Base-by-base conservation (phyloP, 257 asterid species). In the Petunia secreta region DNA sequence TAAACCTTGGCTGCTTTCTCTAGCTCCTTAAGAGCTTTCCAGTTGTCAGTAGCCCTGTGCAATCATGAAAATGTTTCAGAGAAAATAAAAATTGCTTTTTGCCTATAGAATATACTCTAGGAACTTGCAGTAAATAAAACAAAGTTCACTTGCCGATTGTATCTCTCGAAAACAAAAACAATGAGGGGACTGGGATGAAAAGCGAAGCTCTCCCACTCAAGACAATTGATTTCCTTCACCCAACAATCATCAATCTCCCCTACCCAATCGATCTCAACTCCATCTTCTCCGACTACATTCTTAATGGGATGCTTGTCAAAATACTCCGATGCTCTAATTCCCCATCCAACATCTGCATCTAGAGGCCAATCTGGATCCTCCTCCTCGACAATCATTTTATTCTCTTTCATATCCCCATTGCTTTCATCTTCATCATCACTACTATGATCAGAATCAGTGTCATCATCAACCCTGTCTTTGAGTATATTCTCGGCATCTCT, bases 141-240 rank as follows among this genome's bases (percentile, higher is more conserved):
- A 63, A 46, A 55, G 46, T 79, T 52, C 64, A 83, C 84, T 89
- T 75, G 78, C 99, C 96, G 88, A 87, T 93, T 89, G 87, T 93
- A 95, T 93, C 99, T 83, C 86, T 93, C 99, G 14, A 95, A 93
- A 80, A 90, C 90, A 44, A 93, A 93, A 82, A 95, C 94, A 37
- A 95, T 87, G 10, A 95, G 86, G 8, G 99, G 99, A 87, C 99
- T 95, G 44, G 99, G 99, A 83, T 88, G 98, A 86, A 95, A 95
- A 80, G 98, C 97, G 83, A 95, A 95, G 87, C 97, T 95, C 90
- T 95, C 99, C 98, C 99, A 95, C 85, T 93, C 99, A 36, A 95
- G 97, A 83, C 97, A 92, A 80, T 90, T 90, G 82, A 95, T 95
- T 89, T 95, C 98, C 84, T 93, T 92, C 82, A 95, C 93, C 92